Base-by-base conservation (phyloP, 306 rosid genomes). In the Vicia villosa region DNA sequence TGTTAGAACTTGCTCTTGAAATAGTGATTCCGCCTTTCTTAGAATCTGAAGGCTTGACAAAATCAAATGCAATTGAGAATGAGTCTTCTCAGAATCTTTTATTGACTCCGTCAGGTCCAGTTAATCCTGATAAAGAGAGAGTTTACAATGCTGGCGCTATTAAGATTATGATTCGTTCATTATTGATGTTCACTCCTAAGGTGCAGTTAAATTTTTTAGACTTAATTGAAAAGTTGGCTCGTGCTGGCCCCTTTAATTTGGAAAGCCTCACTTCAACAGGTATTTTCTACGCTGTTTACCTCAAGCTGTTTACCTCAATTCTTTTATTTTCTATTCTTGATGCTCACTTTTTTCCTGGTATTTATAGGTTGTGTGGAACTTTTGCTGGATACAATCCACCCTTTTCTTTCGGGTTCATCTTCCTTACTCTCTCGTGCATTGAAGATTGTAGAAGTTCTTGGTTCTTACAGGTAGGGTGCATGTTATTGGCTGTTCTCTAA, bases 1-100 rank as follows among this genome's bases (percentile, higher is more conserved):
- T 95, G 78, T 78, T 95, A 77, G 97, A 95, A 67, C 92, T 95
- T 60, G 94, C 93, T 42, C 97, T 91, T 79, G 99, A 95, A 88
- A 83, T 89, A 55, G 91, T 83, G 73, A 83, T 91, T 70, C 91
- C 96, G 1, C 96, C 97, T 45, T 95, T 87, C 80, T 21, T 85
- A 83, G 72, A 83, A 41, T 77, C 89, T 3, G 97, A 95, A 73
- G 84, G 81, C 73, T 66, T 72, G 32, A 45, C 80, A 43, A 58
- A 84, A 19, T 74, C 85, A 79, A 79, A 82, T 76, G 71, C 67
- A 62, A 55, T 41, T 67, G 87, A 83, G 50, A 77, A 82, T 3
- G 86, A 79, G 72, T 79, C 91, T 54, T 75, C 85, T 49, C 74
- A 64, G 77, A 76, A 80, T 83, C 70, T 85, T 68, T 69, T 91